Conservation (phyloP, 106 monocot species). For the Iris macrosiphon region DNA sequence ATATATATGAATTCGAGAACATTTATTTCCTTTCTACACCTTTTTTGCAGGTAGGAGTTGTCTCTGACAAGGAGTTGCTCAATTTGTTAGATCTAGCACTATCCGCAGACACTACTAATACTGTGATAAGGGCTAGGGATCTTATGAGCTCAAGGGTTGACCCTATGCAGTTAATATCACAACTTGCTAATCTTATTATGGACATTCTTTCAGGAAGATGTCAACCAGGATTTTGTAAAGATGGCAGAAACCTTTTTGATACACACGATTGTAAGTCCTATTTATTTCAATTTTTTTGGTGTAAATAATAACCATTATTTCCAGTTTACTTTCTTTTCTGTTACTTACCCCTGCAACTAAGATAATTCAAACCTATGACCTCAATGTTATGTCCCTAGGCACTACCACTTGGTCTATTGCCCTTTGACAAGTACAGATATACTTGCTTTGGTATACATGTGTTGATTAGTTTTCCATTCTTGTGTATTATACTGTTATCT, state of each 20-base stretch:
- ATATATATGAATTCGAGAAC: too few species aligned
- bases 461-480: too few species aligned
- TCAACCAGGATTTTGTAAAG: conserved; percentile 38
- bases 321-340: too few species aligned
- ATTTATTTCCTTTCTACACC: not conserved
- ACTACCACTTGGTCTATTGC: too few species aligned
- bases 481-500: too few species aligned
- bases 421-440: too few species aligned
- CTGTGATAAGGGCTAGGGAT: conserved; percentile 82
- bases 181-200: conserved; percentile 97
- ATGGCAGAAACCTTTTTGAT: conserved; percentile 37
- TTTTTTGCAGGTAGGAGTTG: conserved; percentile 66
- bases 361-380: too few species aligned
- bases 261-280: conserved; percentile 49
- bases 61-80: conserved; percentile 89
- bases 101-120: conserved; percentile 84
- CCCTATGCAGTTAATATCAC: conserved; percentile 89
- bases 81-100: conserved; percentile 82
- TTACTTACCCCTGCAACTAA: too few species aligned
- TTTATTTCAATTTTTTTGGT: not conserved
- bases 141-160: conserved; percentile 85
- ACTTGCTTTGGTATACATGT: too few species aligned
- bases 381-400: too few species aligned
- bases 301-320: too few species aligned
- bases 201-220: conserved; percentile 83